These are phyloP conservation scores for Ophiostoma tasmaniense DNA, from an alignment of 2,329 filamentous ascomycete species.

Conservation along the genomic window DNA sequence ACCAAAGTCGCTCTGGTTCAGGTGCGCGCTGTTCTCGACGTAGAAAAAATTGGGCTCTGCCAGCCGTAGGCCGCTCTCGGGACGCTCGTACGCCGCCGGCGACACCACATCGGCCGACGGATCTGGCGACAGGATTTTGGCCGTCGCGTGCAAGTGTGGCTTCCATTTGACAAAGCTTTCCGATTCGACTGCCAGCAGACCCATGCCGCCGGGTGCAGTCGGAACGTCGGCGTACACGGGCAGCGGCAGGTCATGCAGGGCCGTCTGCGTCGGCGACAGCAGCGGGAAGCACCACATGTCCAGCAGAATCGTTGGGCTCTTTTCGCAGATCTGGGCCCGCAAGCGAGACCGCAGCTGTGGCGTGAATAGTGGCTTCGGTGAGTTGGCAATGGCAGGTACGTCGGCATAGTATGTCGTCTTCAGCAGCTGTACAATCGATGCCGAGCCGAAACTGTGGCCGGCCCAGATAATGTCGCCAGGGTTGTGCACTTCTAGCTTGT, in stretches of 20 bases:
- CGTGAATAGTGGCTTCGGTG: slow-evolving; percentile 51
- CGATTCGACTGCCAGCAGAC: slow-evolving; percentile 62
- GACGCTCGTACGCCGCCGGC: slow-evolving; percentile 34
- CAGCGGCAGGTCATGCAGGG: slow-evolving; percentile 63
- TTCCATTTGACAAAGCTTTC: slow-evolving; percentile 73
- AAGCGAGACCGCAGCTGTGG: slow-evolving; percentile 50
- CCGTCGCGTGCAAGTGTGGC: slow-evolving; percentile 61
- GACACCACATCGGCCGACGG: slow-evolving; percentile 37
- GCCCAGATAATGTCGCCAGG: slow-evolving; percentile 67
- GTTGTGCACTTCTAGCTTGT: slow-evolving; percentile 56
- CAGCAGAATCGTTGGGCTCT: slow-evolving; percentile 58
- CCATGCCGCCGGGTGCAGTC: slow-evolving; percentile 45
- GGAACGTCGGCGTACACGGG: slow-evolving; percentile 53
- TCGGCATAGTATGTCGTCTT: slow-evolving; percentile 68
- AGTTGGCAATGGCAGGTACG: slow-evolving; percentile 36
- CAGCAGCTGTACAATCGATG: slow-evolving; percentile 65
- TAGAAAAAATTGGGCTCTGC: slow-evolving; percentile 64
- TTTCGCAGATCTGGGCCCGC: slow-evolving; percentile 56
- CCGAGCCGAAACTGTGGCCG: slow-evolving; percentile 75
- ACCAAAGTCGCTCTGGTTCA: slow-evolving; percentile 78
- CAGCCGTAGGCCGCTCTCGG: slow-evolving; percentile 33
- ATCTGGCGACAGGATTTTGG: slow-evolving; percentile 53
- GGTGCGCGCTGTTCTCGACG: slow-evolving; percentile 63
- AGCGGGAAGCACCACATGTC: slow-evolving; percentile 77
- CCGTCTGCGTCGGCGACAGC: slow-evolving; percentile 50